These are phyloP conservation scores for Wickerhamia fluorescens DNA, from an alignment of 805 yeast genomes.

Conservation along the genomic window DNA sequence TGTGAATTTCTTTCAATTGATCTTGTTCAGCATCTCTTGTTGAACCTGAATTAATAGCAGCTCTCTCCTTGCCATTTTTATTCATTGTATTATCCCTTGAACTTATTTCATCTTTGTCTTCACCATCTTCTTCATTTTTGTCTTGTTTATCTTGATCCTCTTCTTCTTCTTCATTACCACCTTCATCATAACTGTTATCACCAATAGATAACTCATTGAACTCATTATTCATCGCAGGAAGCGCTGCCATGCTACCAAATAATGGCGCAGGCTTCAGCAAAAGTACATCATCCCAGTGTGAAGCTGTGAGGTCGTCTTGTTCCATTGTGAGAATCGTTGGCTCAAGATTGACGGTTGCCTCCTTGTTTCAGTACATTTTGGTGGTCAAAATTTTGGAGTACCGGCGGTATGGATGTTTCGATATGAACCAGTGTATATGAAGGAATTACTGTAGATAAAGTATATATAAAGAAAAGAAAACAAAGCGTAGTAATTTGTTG, in stretches of 20 bases:
- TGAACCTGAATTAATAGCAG: too few relatives aligned
- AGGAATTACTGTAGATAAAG: too few relatives aligned
- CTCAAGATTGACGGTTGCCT: neutral
- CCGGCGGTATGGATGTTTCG: slow-evolving; percentile 1
- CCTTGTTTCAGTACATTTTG: slow-evolving; percentile 1
- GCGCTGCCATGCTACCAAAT: too few relatives aligned
- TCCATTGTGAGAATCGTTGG: slow-evolving; percentile 30
- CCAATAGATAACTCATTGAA: slow-evolving; percentile 5
- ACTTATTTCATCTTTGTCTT: slow-evolving; percentile 3
- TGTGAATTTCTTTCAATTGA: slow-evolving; percentile 23
- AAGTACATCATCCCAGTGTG: slow-evolving; percentile 61
- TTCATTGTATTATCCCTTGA: too few relatives aligned
- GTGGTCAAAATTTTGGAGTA: slow-evolving; percentile 1
- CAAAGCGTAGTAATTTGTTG: too few relatives aligned
- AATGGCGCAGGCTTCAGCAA: too few relatives aligned
- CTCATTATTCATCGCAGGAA: slow-evolving; percentile 3
- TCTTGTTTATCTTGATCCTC: slow-evolving; percentile 9
- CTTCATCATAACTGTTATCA: too few relatives aligned
- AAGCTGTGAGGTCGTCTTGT: slow-evolving; percentile 45
- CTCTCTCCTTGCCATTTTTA: too few relatives aligned
- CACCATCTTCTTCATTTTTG: slow-evolving; percentile 9
- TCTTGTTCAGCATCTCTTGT: too few relatives aligned
- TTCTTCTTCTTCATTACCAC: too few relatives aligned
- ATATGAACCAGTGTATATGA: neutral
- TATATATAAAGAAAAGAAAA: too few relatives aligned